Base-by-base conservation (phyloP, 768 basidiomycete species). In the Multifurca ochricompacta region DNA sequence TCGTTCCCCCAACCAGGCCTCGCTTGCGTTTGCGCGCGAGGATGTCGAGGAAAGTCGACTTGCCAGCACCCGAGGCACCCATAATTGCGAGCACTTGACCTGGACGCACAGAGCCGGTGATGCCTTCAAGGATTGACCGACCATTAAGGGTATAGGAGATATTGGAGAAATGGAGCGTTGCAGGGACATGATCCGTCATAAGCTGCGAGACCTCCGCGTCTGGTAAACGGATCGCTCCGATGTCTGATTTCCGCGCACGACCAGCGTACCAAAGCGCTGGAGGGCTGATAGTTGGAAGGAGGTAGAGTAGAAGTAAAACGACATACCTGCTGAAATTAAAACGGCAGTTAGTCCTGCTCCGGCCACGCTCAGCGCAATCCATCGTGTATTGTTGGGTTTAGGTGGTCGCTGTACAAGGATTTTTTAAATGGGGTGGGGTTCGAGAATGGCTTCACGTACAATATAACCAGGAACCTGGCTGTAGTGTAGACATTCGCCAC, bases 21-120 rank as follows among this genome's bases (percentile, higher is more conserved):
- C 85, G 77, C 72, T 98, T 98, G 59, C 78, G 72, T 69, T 92
- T 94, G 48, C 90, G 77, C 9, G 95, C 96, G 18, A 99, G 81
- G 58, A 98, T 94, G 66, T 99, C 96, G 42, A 99, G 82, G 63
- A 98, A 79, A 0, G 96, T 97, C 2, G 92, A 94, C 69, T 97
- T 97, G 41, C 95, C 95, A 0, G 94, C 92, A 18, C 94, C 95
- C 0, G 92, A 95, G 0, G 93, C 91, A 55, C 95, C 95, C 87
- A 98, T 93, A 62, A 98, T 89, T 1, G 93, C 95, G 73, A 94
- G 83, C 47, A 97, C 74, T 67, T 93, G 87, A 6, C 95, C 95
- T 0, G 93, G 87, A 61, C 86, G 82, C 40, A 91, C 88, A 9
- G 78, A 77, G 3, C 95, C 95, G 0, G 85, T 83, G 49, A 98